Base-by-base conservation (phyloP, 345 rosid genomes). In the Gossypium thurberi region DNA sequence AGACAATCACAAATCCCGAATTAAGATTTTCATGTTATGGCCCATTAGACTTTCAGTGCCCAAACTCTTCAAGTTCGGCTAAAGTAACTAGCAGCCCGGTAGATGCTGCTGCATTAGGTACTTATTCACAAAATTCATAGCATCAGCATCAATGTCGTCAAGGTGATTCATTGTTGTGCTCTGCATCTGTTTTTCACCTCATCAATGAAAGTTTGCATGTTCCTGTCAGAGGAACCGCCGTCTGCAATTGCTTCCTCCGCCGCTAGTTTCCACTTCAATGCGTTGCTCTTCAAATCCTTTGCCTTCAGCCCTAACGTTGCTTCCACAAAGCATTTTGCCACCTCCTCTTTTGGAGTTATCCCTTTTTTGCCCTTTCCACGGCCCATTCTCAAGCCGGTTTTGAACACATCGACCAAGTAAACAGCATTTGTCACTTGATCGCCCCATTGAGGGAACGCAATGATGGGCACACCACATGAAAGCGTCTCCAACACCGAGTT, bases 401-500 rank as follows among this genome's bases (percentile, higher is more conserved):
- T 85, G 61, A 85, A 87, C 48, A 84, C 90, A 1, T 91, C 92
- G 1, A 79, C 84, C 78, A 90, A 74, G 77, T 86, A 94, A 62
- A 83, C 82, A 0, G 98, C 91, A 59, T 94, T 74, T 0, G 96
- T 89, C 21, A 87, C 94, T 74, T 91, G 97, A 80, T 94, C 98
- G 3, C 94, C 93, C 96, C 94, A 94, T 26, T 86, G 96, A 3
- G 96, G 96, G 53, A 84, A 90, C 11, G 90, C 87, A 26, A 91
- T 75, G 44, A 93, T 81, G 0, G 96, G 94, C 75, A 87, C 74
- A 3, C 96, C 97, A 0, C 81, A 78, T 1, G 94, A 72, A 15
- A 94, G 65, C 14, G 97, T 82, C 76, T 94, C 98, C 85, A 91
- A 81, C 0, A 94, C 79, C 3, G 96, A 94, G 82, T 91, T 91